These are phyloP conservation scores for Wickerhamiella parazyma DNA, from an alignment of 805 yeast genomes.

Conservation along the genomic window DNA sequence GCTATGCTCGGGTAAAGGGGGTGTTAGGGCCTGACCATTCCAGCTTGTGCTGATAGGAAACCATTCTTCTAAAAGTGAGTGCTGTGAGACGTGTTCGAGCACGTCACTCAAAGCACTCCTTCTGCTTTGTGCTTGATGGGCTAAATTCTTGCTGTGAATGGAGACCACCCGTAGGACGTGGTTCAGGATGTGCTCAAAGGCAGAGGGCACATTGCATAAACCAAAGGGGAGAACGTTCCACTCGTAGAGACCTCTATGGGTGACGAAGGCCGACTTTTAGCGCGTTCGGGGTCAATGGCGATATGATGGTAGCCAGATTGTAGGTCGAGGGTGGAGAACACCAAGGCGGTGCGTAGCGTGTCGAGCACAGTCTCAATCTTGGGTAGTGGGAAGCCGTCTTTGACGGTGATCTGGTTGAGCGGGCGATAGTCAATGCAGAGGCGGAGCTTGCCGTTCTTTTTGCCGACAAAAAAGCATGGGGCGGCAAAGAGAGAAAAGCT, in stretches of 20 bases:
- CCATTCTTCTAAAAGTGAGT: too few relatives aligned
- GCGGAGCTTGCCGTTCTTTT: too few relatives aligned
- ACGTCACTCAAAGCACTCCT: too few relatives aligned
- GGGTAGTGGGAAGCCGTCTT: neutral
- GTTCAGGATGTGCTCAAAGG: too few relatives aligned
- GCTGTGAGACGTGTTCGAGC: too few relatives aligned
- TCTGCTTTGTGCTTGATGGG: too few relatives aligned
- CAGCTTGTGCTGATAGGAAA: too few relatives aligned
- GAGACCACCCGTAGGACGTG: too few relatives aligned
- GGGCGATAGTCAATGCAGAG: neutral
- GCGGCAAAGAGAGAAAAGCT: too few relatives aligned
- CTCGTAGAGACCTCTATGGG: neutral
- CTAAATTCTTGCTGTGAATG: too few relatives aligned
- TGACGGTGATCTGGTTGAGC: neutral
- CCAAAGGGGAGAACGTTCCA: neutral
- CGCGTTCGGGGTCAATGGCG: neutral
- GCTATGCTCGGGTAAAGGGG: neutral
- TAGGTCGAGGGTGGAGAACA: neutral
- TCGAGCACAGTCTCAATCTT: neutral
- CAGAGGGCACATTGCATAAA: neutral
- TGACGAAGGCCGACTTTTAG: neutral
- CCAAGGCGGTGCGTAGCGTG: neutral
- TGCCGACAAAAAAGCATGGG: too few relatives aligned
- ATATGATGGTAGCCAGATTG: neutral
- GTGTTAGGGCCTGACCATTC: neutral